A percentile compares a stretch with the other conserved stretches of the same genome.
Evolutionary conservation across 176 grass and related monocot genomes (phyloP).

Genomic region (Dendrocalamus sinicus): DNA sequence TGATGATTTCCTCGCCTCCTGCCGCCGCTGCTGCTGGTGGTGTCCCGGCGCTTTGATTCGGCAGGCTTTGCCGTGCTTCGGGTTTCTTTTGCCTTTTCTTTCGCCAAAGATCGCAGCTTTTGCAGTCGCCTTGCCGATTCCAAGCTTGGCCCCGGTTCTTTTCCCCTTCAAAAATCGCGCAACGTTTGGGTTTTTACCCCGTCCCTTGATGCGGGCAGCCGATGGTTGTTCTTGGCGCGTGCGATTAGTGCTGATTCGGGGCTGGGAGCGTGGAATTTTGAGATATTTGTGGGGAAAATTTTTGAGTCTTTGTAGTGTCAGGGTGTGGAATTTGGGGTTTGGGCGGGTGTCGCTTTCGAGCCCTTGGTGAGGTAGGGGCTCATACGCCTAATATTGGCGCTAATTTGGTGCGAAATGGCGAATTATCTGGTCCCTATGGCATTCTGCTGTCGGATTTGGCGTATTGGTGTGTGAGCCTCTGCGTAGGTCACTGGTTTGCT

Average conservation of each 20-base stretch:
- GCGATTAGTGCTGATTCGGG: conserved; percentile 38
- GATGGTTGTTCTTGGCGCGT: conserved; percentile 38
- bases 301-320: conserved; percentile 31
- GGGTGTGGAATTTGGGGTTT: conserved; percentile 45
- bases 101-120: conserved; percentile 74
- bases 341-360: conserved; percentile 35
- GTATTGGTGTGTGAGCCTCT: conserved; percentile 43
- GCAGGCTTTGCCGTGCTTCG: conserved; percentile 45
- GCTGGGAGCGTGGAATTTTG: conserved; percentile 21
- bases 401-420: conserved; percentile 43
- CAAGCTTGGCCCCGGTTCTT: conserved; percentile 29
- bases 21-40: conserved; percentile 31
- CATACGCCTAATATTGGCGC: conserved; percentile 23
- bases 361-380: conserved; percentile 37
- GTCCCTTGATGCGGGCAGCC: conserved; percentile 21
- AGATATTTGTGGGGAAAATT: conserved; percentile 42
- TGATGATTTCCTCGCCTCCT: conserved; percentile 43
- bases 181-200: conserved; percentile 30
- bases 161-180: conserved; percentile 49
- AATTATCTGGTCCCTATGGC: conserved; percentile 33
- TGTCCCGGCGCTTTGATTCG: conserved; percentile 46
- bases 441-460: conserved; percentile 43
- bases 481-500: conserved; percentile 35
- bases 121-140: conserved; percentile 54
- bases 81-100: conserved; percentile 47